A percentile compares a stretch with the other conserved stretches of the same genome.
Evolutionary conservation across 345 rosid genomes (phyloP).

Genomic region (Balakata baccata): DNA sequence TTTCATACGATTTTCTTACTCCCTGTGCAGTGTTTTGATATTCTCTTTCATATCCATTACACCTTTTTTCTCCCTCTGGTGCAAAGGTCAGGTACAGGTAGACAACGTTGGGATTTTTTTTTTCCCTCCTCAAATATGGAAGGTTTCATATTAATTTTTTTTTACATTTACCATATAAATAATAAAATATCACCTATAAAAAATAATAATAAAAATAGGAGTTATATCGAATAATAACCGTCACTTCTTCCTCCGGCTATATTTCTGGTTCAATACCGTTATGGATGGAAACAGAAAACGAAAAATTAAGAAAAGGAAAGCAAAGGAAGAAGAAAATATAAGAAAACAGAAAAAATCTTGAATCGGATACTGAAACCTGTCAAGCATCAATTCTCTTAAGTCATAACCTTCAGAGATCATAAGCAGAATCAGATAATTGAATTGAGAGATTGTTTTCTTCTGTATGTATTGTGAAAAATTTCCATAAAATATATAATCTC

Average conservation of each 20-base stretch:
- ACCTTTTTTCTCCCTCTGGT: background rate
- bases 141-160: too few relatives aligned
- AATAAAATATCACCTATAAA: background rate
- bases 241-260: background rate
- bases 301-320: background rate
- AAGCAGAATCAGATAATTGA: background rate
- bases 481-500: background rate
- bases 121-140: too few relatives aligned
- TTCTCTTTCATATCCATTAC: too few relatives aligned
- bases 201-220: background rate
- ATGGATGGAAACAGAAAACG: background rate
- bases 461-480: background rate
- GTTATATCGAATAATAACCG: background rate
- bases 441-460: background rate
- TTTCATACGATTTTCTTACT: background rate
- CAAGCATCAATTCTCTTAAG: background rate
- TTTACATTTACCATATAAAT: background rate
- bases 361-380: background rate
- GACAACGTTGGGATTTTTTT: background rate
- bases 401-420: background rate
- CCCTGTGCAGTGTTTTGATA: conserved; percentile 1
- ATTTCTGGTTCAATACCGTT: conserved; percentile 5
- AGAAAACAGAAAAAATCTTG: background rate
- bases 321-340: background rate
- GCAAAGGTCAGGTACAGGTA: too few relatives aligned